Evolutionary conservation across 306 rosid species (phyloP).

Genomic region (Pyrus bretschneideri): DNA sequence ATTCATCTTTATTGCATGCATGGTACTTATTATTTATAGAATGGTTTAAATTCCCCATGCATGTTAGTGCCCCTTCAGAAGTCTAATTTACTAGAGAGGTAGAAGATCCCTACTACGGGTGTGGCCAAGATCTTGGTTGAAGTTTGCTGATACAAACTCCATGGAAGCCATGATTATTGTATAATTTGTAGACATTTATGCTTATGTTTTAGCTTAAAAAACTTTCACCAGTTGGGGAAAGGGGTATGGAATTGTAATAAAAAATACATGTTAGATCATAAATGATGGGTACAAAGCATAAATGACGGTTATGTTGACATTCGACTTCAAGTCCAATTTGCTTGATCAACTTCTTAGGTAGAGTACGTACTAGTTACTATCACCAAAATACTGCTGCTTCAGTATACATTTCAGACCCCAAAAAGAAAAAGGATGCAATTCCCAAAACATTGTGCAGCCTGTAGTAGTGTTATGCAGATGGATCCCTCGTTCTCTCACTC

Average conservation of each 20-base stretch:
- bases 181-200: not conserved
- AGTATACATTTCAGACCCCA: not conserved
- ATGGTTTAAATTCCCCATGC: not conserved
- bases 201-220: not conserved
- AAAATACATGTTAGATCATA: not conserved
- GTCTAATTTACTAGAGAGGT: not conserved
- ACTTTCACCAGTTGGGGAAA: not conserved
- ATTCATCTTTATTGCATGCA: not conserved
- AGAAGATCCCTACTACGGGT: not conserved
- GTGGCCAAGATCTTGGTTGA: not conserved
- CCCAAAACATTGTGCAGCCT: not conserved
- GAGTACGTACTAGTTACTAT: not conserved
- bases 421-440: not conserved
- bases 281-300: not conserved
- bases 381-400: no score
- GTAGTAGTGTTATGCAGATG: not conserved
- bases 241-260: not conserved
- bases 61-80: not conserved
- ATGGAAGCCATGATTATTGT: not conserved
- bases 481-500: not conserved
- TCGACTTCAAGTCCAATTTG: not conserved
- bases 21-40: not conserved
- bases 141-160: not conserved
- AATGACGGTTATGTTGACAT: not conserved
- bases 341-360: not conserved